Evolutionary conservation across 2,329 filamentous ascomycete species (phyloP).

Genomic region (Rutstroemia sydowiana): DNA sequence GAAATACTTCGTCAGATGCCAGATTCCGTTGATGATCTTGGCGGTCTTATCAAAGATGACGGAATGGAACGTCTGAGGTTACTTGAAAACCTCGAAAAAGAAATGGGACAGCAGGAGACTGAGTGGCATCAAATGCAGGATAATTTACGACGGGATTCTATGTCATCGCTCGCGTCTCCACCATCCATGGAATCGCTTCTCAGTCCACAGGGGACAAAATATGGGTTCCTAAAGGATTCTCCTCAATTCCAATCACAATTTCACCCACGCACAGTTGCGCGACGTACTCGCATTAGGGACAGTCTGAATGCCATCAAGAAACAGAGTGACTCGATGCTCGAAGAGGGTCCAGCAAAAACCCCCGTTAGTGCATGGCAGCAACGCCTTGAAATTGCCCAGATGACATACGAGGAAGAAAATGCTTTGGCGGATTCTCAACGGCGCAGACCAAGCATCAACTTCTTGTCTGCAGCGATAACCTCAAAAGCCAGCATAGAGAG

Average conservation of each 20-base stretch:
- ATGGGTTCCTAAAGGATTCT: not conserved
- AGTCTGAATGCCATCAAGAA: slow-evolving; percentile 20
- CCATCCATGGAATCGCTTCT: slow-evolving; percentile 17
- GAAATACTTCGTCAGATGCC: slow-evolving; percentile 24
- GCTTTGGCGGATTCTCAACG: slow-evolving; percentile 33
- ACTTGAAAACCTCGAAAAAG: slow-evolving; percentile 51
- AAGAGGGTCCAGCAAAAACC: slow-evolving; percentile 29
- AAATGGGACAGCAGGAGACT: slow-evolving; percentile 53
- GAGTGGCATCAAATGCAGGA: slow-evolving; percentile 53
- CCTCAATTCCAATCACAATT: slow-evolving; percentile 32
- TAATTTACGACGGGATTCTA: slow-evolving; percentile 36
- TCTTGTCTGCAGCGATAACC: slow-evolving; percentile 33
- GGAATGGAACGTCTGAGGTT: slow-evolving; percentile 29
- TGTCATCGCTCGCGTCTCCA: slow-evolving; percentile 21
- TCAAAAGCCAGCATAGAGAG: slow-evolving; percentile 35
- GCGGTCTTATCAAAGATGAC: slow-evolving; percentile 8
- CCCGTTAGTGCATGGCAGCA: slow-evolving; percentile 38
- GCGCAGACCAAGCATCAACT: slow-evolving; percentile 35
- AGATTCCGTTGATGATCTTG: slow-evolving; percentile 1
- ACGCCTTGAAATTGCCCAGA: slow-evolving; percentile 39
- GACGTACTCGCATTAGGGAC: slow-evolving; percentile 33
- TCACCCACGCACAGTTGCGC: slow-evolving; percentile 31
- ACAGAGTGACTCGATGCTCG: slow-evolving; percentile 21
- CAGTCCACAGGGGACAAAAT: slow-evolving; percentile 20
- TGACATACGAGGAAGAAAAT: slow-evolving; percentile 38